These are phyloP conservation scores for Teunomyces pallodes DNA, from an alignment of 805 yeast species.

Conservation along the genomic window DNA sequence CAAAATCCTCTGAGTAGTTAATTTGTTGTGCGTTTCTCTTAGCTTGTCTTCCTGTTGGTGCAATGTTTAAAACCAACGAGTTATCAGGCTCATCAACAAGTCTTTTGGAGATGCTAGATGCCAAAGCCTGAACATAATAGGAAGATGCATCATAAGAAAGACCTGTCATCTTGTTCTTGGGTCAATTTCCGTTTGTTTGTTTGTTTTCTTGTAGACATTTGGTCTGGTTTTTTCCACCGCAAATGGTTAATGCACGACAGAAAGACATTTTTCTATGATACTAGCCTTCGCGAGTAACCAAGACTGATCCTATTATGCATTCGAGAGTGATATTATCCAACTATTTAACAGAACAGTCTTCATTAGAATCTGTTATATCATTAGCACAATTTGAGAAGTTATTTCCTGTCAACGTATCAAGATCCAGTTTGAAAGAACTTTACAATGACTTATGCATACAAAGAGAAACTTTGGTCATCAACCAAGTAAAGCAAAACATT, in stretches of 20 bases:
- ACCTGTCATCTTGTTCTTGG: slow-evolving; percentile 7
- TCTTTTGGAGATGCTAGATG: slow-evolving; percentile 72
- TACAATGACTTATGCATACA: slow-evolving; percentile 14
- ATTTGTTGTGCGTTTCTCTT: slow-evolving; percentile 69
- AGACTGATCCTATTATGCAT: slow-evolving; percentile 15
- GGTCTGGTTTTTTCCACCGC: neutral
- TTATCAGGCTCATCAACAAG: slow-evolving; percentile 66
- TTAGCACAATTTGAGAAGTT: slow-evolving; percentile 18
- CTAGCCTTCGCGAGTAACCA: too few species aligned
- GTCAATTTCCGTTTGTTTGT: neutral
- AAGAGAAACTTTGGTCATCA: slow-evolving; percentile 4
- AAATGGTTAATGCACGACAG: neutral
- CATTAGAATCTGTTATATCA: slow-evolving; percentile 15
- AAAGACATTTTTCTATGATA: neutral
- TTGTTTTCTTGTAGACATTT: neutral
- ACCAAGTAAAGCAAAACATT: slow-evolving; percentile 11
- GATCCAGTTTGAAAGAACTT: slow-evolving; percentile 6
- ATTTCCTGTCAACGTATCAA: slow-evolving; percentile 11
- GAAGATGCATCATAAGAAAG: slow-evolving; percentile 19
- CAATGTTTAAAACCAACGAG: slow-evolving; percentile 62
- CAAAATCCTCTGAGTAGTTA: slow-evolving; percentile 58
- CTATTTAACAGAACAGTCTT: slow-evolving; percentile 17
- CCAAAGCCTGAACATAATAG: slow-evolving; percentile 70
- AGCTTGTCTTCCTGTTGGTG: slow-evolving; percentile 73
- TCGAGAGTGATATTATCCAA: slow-evolving; percentile 18